Percentiles rank a stretch among this genome's conserved stretches.
Evolutionary conservation across 192 early-diverging fungal genomes (phyloP).

Genomic region (Coemansia sp.): DNA sequence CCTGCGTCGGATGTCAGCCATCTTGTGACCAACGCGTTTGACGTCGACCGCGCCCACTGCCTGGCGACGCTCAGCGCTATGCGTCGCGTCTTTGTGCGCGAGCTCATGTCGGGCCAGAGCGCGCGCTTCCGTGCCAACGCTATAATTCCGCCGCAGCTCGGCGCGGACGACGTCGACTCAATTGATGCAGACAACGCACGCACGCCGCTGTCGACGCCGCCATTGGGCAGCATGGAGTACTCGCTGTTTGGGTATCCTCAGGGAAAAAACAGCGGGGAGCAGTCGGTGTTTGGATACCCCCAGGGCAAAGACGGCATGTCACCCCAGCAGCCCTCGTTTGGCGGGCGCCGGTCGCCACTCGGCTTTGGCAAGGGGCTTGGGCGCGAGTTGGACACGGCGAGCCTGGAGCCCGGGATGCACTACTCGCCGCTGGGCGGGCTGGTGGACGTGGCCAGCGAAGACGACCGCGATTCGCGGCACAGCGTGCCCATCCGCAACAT

Average conservation of each 20-base stretch:
- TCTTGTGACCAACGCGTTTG: constrained; percentile 60
- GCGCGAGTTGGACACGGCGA: neutral
- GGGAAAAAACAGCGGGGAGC: constrained; percentile 14
- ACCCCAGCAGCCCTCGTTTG: neutral
- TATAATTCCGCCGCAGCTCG: constrained; percentile 25
- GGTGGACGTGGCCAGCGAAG: constrained; percentile 47
- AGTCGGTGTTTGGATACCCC: constrained; percentile 29
- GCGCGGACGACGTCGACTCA: constrained; percentile 3
- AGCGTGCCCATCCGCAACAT: constrained; percentile 69
- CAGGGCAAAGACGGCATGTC: neutral
- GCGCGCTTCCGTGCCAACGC: constrained; percentile 44
- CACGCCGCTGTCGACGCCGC: constrained; percentile 19
- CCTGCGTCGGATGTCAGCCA: constrained; percentile 40
- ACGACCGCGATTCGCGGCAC: constrained; percentile 60
- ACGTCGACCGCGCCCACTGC: constrained; percentile 59
- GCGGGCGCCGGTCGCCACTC: neutral
- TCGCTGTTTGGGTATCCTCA: constrained; percentile 26
- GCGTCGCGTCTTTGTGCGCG: constrained; percentile 56
- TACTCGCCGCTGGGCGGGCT: constrained; percentile 35
- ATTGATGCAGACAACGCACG: constrained; percentile 14
- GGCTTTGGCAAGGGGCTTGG: neutral
- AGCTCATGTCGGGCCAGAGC: constrained; percentile 37
- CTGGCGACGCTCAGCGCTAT: constrained; percentile 56
- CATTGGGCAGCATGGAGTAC: constrained; percentile 47
- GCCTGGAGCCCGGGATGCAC: constrained; percentile 28